Conservation (phyloP, 352 stramenopile species). For the Globisporangium echinulatum region DNA sequence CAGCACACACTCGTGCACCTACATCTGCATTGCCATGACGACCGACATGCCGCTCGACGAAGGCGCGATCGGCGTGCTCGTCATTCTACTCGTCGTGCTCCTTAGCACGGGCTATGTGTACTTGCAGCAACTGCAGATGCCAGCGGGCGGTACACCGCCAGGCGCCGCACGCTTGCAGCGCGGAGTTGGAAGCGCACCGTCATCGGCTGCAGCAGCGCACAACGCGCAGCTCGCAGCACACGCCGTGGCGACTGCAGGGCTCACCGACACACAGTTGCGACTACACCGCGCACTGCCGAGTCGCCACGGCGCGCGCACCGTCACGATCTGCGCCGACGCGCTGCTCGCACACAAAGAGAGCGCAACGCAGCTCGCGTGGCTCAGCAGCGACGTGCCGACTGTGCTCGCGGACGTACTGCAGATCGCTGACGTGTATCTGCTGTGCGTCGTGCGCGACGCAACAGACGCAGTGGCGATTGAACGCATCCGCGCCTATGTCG, state of each 20-base stretch:
- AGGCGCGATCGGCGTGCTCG: slow-evolving; percentile 56
- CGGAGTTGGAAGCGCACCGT: background rate
- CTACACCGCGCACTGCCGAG: slow-evolving; percentile 55
- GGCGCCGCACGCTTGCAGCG: background rate
- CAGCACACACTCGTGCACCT: too few species aligned
- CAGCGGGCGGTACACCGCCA: slow-evolving; percentile 2
- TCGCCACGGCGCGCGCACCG: slow-evolving; percentile 49
- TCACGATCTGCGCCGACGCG: slow-evolving; percentile 61
- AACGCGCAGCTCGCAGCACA: slow-evolving; percentile 18
- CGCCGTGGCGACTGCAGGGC: slow-evolving; percentile 25
- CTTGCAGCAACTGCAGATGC: slow-evolving; percentile 47
- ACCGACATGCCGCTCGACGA: slow-evolving; percentile 39
- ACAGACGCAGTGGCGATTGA: slow-evolving; percentile 27
- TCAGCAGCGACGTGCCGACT: slow-evolving; percentile 28
- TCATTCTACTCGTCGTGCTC: slow-evolving; percentile 65
- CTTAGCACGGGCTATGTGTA: slow-evolving; percentile 74
- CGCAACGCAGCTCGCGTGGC: slow-evolving; percentile 31
- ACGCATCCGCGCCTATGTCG: slow-evolving; percentile 41
- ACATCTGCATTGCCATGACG: too few species aligned
- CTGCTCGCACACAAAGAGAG: slow-evolving; percentile 29
- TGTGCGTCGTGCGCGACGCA: slow-evolving; percentile 36
- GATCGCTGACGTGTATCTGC: slow-evolving; percentile 62
- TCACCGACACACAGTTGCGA: slow-evolving; percentile 47
- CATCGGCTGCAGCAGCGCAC: slow-evolving; percentile 7
- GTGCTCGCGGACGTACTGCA: slow-evolving; percentile 53